Base-by-base conservation (phyloP, 2,329 filamentous ascomycete species). In the Arthrobotrys sinensis region DNA sequence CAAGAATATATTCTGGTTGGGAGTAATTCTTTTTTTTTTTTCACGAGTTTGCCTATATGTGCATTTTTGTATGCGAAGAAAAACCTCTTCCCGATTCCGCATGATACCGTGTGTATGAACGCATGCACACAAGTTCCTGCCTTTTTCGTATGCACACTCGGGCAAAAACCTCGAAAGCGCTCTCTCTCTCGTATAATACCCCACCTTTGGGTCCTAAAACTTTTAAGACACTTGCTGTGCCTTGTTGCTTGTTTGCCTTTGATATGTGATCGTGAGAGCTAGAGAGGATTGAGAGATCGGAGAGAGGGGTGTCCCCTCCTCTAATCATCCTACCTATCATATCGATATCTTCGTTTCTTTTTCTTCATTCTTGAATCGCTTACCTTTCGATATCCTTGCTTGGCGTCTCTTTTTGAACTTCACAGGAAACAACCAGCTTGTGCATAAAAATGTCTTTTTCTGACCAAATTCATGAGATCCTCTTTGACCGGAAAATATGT, bases 301-400 rank as follows among this genome's bases (percentile, higher is more conserved):
- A 40, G 52, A 32, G 52, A 32, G n/a, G 52, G 28, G 2, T 7
- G 2, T 6, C 40, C n/a, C 40, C n/a, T 45, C n/a, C 14, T 14
- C 36, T 24, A n/a, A n/a, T n/a, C n/a, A 60, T 55, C 52, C 48
- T 19, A 55, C 28, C 53, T 60, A 60, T 60, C 55, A 43, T 43
- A 60, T 60, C 55, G 11, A 57, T 60, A 60, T 60, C 55, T 60
- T 60, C 55, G 55, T 60, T 60, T 43, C 55, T 60, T 60, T 60
- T 60, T 60, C 36, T 60, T 28, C 55, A 60, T 60, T 60, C 55
- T 43, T 60, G 55, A 36, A 43, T 60, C 55, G 55, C 55, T 60
- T 60, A 60, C 34, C 16, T 57, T 57, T 40, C 52, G 36, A 43
- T 19, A 32, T 60, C 55, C 36, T 60, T 36, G 34, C 55, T 60